These are phyloP conservation scores for Nicotiana attenuata DNA, from an alignment of 257 asterid species.

Conservation along the genomic window DNA sequence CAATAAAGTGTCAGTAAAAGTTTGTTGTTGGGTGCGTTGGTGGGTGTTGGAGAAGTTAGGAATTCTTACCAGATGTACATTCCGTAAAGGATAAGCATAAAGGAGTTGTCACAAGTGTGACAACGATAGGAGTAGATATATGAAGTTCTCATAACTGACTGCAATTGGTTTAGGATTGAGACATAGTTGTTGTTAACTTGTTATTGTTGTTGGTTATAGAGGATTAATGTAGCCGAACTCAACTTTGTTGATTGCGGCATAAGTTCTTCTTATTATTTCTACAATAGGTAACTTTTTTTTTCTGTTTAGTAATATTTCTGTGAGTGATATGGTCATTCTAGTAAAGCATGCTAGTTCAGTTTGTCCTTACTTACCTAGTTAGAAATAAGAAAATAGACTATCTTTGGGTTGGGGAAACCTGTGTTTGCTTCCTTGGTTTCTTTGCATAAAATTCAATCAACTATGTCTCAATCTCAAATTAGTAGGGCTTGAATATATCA, in stretches of 20 bases:
- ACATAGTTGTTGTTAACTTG: neutral
- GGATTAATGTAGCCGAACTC: neutral
- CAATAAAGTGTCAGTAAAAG: neutral
- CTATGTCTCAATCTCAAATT: neutral
- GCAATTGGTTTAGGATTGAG: neutral
- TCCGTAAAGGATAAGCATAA: neutral
- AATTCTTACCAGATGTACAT: neutral
- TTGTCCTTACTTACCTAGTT: neutral
- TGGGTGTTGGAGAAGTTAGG: neutral
- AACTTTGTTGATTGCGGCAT: neutral
- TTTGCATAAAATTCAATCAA: neutral
- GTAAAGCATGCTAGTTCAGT: neutral
- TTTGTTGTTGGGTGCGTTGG: neutral
- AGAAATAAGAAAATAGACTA: neutral
- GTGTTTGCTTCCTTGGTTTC: conserved; percentile 4
- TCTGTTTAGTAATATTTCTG: neutral
- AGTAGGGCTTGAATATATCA: neutral
- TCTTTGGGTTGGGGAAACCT: conserved; percentile 6
- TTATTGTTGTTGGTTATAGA: neutral
- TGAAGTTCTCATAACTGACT: neutral
- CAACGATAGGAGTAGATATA: neutral
- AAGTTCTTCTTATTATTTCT: neutral
- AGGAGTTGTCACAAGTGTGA: neutral
- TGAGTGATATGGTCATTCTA: neutral
- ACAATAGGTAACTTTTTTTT: neutral